phyloP scores from a whole-genome alignment of 305 asterid genomes.

The Rubia balearica region DNA sequence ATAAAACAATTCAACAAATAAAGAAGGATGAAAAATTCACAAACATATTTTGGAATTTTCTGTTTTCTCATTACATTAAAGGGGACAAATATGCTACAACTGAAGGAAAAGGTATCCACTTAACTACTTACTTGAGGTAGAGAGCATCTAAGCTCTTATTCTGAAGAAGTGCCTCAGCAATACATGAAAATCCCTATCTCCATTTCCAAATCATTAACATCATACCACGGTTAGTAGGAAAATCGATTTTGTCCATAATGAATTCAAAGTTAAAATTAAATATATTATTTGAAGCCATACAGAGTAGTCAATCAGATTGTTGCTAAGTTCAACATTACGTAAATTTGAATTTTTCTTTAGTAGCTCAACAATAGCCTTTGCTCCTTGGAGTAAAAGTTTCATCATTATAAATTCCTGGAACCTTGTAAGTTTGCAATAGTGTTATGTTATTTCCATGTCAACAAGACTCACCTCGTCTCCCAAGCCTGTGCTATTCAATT shows the following conservation, averaged over 20 bases:
- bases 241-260: slow-evolving; percentile 11
- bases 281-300: slow-evolving; percentile 46
- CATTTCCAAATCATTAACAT: slow-evolving; percentile 48
- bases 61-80: slow-evolving; percentile 9
- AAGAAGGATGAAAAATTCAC: slow-evolving; percentile 2
- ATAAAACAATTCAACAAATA: background rate
- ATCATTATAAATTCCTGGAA: slow-evolving; percentile 8
- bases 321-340: slow-evolving; percentile 78
- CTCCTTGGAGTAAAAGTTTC: slow-evolving; percentile 52
- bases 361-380: slow-evolving; percentile 93
- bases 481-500: slow-evolving; percentile 67
- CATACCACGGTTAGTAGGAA: slow-evolving; percentile 33
- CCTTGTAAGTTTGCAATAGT: slow-evolving; percentile 8
- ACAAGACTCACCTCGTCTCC: slow-evolving; percentile 82
- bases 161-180: slow-evolving; percentile 88
- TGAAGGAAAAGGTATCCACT: background rate
- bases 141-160: slow-evolving; percentile 60
- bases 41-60: slow-evolving; percentile 2
- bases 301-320: slow-evolving; percentile 89
- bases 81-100: slow-evolving; percentile 4
- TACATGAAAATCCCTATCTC: slow-evolving; percentile 98
- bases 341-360: slow-evolving; percentile 81
- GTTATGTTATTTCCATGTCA: slow-evolving; percentile 13
- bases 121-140: slow-evolving; percentile 66
- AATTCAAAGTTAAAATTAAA: slow-evolving; percentile 17